Base-by-base conservation (phyloP, 139 green algal species). In the Chlamydomonas sphaeroides region DNA sequence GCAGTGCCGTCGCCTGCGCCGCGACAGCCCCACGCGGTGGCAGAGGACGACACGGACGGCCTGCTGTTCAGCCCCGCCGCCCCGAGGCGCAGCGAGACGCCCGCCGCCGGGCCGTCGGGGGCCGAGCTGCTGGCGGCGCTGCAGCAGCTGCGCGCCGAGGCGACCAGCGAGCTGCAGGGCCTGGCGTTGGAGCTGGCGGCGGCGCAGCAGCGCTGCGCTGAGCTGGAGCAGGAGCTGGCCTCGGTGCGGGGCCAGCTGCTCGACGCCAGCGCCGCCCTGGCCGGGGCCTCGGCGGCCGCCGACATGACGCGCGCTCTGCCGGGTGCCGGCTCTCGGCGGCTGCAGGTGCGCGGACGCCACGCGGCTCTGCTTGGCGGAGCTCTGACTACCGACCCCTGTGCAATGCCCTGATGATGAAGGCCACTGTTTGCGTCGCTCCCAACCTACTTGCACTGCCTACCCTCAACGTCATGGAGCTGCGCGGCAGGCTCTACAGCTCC, bases 151-250 rank as follows among this genome's bases (percentile, higher is more conserved):
- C 62, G 33, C 21, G 75, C 32, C 32, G 75, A 83, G 39, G 45
- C 75, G 1, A 15, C 42, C 1, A 53, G 66, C 11, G 39, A 80
- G 59, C 28, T 66, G 5, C 30, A 23, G 1, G 23, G 28, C 11
- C 10, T 57, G 0, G 42, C 30, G 17, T 59, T 30, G 5, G 74
- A 38, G 3, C n/a, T 70, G 28, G 35, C 61, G 21, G 79, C 41
- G 14, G 66, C 70, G 21, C 30, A 39, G 28, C 53, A 84, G 38
- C 65, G 42, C n/a, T 33, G 33, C 78, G 72, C 68, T 3, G 59
- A 33, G 3, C 61, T 84, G 48, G 25, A 68, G 35, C 48, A 33
- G 6, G 78, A 88, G 51, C 32, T 80, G 26, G 72, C 63, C 15
- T 30, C 57, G 26, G 72, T 33, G 26, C 56, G 59, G 6, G 8